Percentiles rank a stretch among this genome's conserved stretches.
Conservation (phyloP, 257 asterid genomes). For the Haberlea rhodopensis region DNA sequence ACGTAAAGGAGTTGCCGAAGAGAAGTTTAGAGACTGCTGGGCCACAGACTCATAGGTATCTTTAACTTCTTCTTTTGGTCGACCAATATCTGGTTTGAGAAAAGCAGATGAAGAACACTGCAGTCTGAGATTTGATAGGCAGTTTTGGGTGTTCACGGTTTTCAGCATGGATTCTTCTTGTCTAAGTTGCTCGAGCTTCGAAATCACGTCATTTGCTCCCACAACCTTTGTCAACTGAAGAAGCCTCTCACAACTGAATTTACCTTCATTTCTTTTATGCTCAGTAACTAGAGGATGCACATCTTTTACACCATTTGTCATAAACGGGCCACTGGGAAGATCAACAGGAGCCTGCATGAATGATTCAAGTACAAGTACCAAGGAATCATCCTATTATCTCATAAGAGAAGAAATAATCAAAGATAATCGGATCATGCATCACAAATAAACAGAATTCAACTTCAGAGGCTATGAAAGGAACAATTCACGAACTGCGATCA, state of each 20-base stretch:
- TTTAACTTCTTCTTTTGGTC: conserved; percentile 55
- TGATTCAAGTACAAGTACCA: conserved; percentile 7
- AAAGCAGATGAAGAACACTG: conserved; percentile 44
- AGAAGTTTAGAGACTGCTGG: conserved; percentile 57
- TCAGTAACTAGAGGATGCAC: conserved; percentile 30
- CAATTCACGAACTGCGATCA: neutral
- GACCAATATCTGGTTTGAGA: conserved; percentile 45
- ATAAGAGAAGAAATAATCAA: neutral
- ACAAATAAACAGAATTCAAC: neutral
- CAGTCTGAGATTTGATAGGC: conserved; percentile 39
- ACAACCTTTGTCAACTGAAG: conserved; percentile 46
- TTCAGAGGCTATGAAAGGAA: conserved; percentile 7
- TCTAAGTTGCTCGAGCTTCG: conserved; percentile 41
- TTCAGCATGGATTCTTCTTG: conserved; percentile 34
- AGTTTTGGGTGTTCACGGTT: conserved; percentile 39
- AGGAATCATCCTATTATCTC: conserved; percentile 10
- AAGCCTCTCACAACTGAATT: conserved; percentile 42
- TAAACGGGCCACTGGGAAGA: conserved; percentile 30
- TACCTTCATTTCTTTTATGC: conserved; percentile 29
- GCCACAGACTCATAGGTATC: conserved; percentile 52
- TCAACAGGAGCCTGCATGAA: conserved; percentile 52
- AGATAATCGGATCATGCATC: neutral
- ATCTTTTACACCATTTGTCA: conserved; percentile 25
- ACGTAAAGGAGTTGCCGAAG: conserved; percentile 46
- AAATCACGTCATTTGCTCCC: conserved; percentile 33